These are phyloP conservation scores for Cyclocybe aegerita DNA, from an alignment of 768 basidiomycete genomes.

Conservation along the genomic window DNA sequence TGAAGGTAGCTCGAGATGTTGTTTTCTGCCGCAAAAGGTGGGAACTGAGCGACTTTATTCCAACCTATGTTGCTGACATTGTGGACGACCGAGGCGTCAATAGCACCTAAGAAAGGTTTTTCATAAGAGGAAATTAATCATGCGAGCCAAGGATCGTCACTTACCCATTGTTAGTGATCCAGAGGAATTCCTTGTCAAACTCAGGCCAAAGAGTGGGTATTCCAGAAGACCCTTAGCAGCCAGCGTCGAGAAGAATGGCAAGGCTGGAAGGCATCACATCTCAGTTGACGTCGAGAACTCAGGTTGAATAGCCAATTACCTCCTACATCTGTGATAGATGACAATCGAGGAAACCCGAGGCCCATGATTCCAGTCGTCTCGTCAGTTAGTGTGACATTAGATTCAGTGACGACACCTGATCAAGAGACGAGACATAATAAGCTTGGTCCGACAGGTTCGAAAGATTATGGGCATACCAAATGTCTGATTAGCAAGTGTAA, in stretches of 20 bases:
- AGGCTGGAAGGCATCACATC: constrained; percentile 40
- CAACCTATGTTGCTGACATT: constrained; percentile 63
- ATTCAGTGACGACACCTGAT: constrained; percentile 58
- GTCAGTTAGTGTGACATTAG: constrained; percentile 62
- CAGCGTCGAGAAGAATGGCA: constrained; percentile 65
- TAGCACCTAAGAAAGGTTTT: constrained; percentile 52
- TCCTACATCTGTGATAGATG: constrained; percentile 57
- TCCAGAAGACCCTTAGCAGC: constrained; percentile 63
- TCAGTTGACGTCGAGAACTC: neutral
- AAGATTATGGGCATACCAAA: constrained; percentile 50
- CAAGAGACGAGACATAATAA: neutral
- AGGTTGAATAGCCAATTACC: neutral
- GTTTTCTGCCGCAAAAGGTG: constrained; percentile 56
- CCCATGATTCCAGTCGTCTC: constrained; percentile 73
- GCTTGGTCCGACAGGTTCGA: neutral
- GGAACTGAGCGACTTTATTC: constrained; percentile 75
- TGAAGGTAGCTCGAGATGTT: constrained; percentile 71
- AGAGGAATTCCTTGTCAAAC: constrained; percentile 53
- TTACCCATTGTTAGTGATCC: constrained; percentile 69
- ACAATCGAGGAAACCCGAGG: constrained; percentile 74
- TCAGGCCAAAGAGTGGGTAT: constrained; percentile 78
- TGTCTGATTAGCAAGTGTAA: constrained; percentile 59
- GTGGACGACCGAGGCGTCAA: constrained; percentile 67
- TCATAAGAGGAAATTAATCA: neutral
- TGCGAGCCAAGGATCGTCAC: constrained; percentile 1